These are phyloP conservation scores for Niveomyces coronatus DNA, from an alignment of 2,329 filamentous ascomycete genomes.

Conservation along the genomic window DNA sequence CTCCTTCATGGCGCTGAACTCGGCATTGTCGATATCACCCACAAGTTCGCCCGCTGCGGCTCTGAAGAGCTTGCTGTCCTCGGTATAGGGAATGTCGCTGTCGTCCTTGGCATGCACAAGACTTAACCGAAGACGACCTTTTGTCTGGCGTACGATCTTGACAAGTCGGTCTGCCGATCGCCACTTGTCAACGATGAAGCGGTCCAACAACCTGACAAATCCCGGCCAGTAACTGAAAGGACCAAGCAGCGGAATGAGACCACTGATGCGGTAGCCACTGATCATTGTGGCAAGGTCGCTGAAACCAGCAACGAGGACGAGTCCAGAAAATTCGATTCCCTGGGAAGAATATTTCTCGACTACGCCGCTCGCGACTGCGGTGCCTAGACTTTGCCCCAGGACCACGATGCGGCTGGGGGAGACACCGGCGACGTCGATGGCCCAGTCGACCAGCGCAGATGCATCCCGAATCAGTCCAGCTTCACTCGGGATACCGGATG, in stretches of 20 bases:
- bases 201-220: constrained; percentile 49
- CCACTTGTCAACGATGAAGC: constrained; percentile 72
- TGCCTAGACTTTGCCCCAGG: constrained; percentile 80
- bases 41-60: constrained; percentile 45
- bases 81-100: constrained; percentile 66
- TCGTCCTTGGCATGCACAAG: constrained; percentile 77
- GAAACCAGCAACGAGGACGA: constrained; percentile 74
- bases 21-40: constrained; percentile 23
- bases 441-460: constrained; percentile 61
- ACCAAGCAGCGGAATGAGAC: constrained; percentile 66
- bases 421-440: constrained; percentile 53
- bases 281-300: constrained; percentile 63
- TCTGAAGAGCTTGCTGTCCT: constrained; percentile 54
- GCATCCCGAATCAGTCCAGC: constrained; percentile 72
- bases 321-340: constrained; percentile 61
- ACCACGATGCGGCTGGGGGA: constrained; percentile 65
- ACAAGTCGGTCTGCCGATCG: constrained; percentile 56
- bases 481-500: constrained; percentile 72
- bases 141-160: constrained; percentile 42
- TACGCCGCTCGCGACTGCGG: constrained; percentile 67
- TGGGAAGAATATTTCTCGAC: constrained; percentile 56
- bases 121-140: constrained; percentile 49
- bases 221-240: constrained; percentile 60
- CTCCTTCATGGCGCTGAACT: constrained; percentile 35
- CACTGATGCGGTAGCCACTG: constrained; percentile 67